phyloP scores from a whole-genome alignment of 208 protist species.

The Leishmania gerbilli region DNA sequence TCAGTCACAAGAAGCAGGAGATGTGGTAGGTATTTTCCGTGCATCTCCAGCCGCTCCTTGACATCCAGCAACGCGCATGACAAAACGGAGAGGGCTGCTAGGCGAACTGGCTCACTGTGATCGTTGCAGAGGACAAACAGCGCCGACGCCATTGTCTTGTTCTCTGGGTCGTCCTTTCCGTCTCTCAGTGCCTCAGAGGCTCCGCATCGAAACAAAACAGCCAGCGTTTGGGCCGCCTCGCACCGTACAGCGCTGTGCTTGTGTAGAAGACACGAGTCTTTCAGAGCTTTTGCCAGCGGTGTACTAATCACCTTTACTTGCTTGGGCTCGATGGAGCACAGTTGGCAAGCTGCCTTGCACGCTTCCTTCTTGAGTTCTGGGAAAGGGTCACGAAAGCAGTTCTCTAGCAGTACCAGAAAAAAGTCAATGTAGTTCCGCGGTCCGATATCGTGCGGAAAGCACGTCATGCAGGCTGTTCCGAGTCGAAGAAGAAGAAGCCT shows the following conservation, averaged over 20 bases:
- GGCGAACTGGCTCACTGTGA: conserved; percentile 74
- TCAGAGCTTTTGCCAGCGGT: conserved; percentile 72
- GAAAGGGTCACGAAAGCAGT: conserved; percentile 79
- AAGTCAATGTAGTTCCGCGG: conserved; percentile 90
- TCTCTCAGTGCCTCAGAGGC: conserved; percentile 70
- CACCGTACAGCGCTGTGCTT: conserved; percentile 84
- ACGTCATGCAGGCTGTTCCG: conserved; percentile 67
- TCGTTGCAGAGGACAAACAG: conserved; percentile 86
- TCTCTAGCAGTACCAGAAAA: conserved; percentile 84
- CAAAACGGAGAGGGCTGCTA: conserved; percentile 60
- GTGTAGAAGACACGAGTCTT: conserved; percentile 69
- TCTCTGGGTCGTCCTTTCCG: conserved; percentile 70
- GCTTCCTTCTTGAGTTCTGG: conserved; percentile 88
- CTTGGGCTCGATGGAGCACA: conserved; percentile 81
- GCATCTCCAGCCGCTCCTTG: conserved; percentile 80
- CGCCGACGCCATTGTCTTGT: conserved; percentile 48
- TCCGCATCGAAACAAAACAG: conserved; percentile 69
- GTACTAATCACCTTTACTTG: conserved; percentile 67
- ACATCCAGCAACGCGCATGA: conserved; percentile 74
- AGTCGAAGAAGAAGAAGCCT: conserved; percentile 72
- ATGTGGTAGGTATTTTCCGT: conserved; percentile 79
- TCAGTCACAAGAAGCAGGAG: conserved; percentile 81
- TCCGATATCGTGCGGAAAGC: conserved; percentile 87
- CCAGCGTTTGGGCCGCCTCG: conserved; percentile 62
- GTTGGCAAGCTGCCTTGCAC: conserved; percentile 58